Evolutionary conservation across 2,329 filamentous ascomycete genomes (phyloP), one percentile per base, ranked within the genome.

Genomic region (Huntiella abstrusa): DNA sequence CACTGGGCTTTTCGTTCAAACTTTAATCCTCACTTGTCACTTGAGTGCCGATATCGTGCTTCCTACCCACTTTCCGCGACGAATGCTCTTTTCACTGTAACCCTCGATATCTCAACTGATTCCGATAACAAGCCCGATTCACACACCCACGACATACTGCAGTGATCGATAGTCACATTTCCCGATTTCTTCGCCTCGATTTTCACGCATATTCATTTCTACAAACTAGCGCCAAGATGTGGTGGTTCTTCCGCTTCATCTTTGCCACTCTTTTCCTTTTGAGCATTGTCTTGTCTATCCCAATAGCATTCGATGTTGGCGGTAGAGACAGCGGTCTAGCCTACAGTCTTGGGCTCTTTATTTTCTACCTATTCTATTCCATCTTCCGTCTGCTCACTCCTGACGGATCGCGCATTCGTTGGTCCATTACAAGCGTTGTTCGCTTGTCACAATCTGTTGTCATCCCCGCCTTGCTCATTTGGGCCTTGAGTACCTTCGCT

Each of bases 231-330:
- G 13, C 37, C 55, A 59, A 67, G 64, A 93, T 94, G 83, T 86
- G 80, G 70, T 73, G 70, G 80, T 70, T 88, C 63, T 76, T 87
- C 63, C 79, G 80, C 60, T 72, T 80, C 60, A 60, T 87, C 55
- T 84, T 84, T 58, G 84, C 84, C 64, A 70, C 80, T 59, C 64
- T 84, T 64, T 96, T 95, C 66, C 77, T 96, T 56, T 73, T 87
- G 64, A 83, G 83, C 64, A 86, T 95, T 62, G 78, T 96, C 59
- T 82, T 96, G 59, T 94, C 86, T 52, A 91, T 98, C 60, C 91
- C 91, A 51, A 79, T 98, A 59, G 84, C 88, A 57, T 96, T 96
- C 67, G 91, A 98, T 74, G 88, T 96, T 57, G 91, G 91, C 60
- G 91, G 91, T 52, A 80, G 85, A 57, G 87, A 91, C 56, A 93